Percentiles rank a stretch among this genome's conserved stretches.
Evolutionary conservation across 2,329 filamentous ascomycete species (phyloP).

Genomic region (Trichothecium roseum): DNA sequence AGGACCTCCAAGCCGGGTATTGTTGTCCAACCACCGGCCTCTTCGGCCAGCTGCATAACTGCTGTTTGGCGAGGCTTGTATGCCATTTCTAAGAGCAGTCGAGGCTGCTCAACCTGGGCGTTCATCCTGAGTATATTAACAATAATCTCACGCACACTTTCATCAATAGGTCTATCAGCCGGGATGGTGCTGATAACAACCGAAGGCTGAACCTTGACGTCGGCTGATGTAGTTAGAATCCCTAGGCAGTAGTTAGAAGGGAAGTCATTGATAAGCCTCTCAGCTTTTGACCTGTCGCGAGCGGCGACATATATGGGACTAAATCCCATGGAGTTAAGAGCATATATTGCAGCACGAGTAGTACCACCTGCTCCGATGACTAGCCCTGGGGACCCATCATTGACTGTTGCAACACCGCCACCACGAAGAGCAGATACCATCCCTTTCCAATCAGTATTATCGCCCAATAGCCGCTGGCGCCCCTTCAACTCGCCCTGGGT

Average conservation of each 20-base stretch:
- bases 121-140: background rate
- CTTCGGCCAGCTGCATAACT: constrained; percentile 72
- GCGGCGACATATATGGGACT: constrained; percentile 80
- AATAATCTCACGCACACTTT: constrained; percentile 49
- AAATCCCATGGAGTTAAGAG: constrained; percentile 74
- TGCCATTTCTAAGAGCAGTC: constrained; percentile 84
- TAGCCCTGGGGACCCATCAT: constrained; percentile 31
- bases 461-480: constrained; percentile 56
- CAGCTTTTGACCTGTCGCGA: constrained; percentile 59
- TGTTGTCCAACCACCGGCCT: constrained; percentile 63
- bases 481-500: constrained; percentile 34
- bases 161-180: constrained; percentile 74
- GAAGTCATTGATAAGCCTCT: constrained; percentile 60
- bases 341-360: constrained; percentile 81
- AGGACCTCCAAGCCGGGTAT: constrained; percentile 85
- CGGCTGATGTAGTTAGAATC: constrained; percentile 41
- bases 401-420: constrained; percentile 43
- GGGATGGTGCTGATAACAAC: constrained; percentile 88
- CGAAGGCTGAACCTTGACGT: constrained; percentile 31
- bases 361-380: constrained; percentile 91
- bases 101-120: constrained; percentile 25
- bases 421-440: constrained; percentile 73
- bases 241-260: constrained; percentile 60
- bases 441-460: constrained; percentile 93
- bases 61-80: constrained; percentile 82